Evolutionary conservation across 805 yeast species (phyloP).

Genomic region (Kluyveromyces wickerhamii): DNA sequence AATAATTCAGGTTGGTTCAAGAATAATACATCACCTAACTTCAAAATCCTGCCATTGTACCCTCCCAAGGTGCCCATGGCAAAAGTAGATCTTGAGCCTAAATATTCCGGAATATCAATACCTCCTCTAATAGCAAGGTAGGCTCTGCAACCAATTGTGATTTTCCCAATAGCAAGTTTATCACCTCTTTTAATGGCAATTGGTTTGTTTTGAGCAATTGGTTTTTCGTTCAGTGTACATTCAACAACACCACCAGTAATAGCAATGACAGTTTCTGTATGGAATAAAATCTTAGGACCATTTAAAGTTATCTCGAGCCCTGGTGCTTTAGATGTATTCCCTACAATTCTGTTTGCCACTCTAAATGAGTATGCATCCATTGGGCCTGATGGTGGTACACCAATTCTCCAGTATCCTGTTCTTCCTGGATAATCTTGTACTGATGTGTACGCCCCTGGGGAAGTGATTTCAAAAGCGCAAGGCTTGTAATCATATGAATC

Average conservation of each 20-base stretch:
- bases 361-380: constrained; percentile 93
- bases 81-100: constrained; percentile 95
- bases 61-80: constrained; percentile 93
- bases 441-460: constrained; percentile 93
- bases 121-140: constrained; percentile 90
- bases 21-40: constrained; percentile 86
- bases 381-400: constrained; percentile 98
- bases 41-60: constrained; percentile 83
- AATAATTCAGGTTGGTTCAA: constrained; percentile 69
- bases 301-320: constrained; percentile 82
- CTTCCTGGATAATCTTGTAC: constrained; percentile 96
- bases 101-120: constrained; percentile 85
- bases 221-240: constrained; percentile 55
- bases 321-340: constrained; percentile 74
- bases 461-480: constrained; percentile 71
- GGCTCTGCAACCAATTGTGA: constrained; percentile 77
- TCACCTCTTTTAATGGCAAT: constrained; percentile 66
- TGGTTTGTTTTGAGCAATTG: constrained; percentile 64
- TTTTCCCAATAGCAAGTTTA: constrained; percentile 70
- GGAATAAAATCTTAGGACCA: constrained; percentile 85
- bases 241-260: constrained; percentile 80
- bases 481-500: constrained; percentile 77
- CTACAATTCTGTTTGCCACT: constrained; percentile 83
- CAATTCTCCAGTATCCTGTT: constrained; percentile 54
- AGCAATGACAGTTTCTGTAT: constrained; percentile 67